These are phyloP conservation scores for Zychaea mexicana DNA, from an alignment of 371 early-diverging fungal genomes.

Conservation along the genomic window DNA sequence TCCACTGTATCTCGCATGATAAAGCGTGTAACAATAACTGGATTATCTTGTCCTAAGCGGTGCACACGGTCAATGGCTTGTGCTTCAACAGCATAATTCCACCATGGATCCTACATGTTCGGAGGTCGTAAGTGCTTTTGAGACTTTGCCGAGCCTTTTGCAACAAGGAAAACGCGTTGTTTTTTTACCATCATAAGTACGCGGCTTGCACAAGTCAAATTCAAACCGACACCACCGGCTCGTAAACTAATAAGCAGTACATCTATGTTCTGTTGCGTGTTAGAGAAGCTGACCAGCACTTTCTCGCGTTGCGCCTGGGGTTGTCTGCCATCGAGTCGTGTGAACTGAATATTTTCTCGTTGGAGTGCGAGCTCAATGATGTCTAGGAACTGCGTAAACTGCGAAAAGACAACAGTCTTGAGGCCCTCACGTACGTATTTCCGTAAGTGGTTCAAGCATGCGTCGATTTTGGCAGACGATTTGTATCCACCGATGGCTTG, in stretches of 20 bases:
- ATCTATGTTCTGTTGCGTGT: slow-evolving; percentile 30
- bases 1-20: slow-evolving; percentile 62
- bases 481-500: slow-evolving; percentile 55
- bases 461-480: slow-evolving; percentile 66
- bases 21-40: slow-evolving; percentile 63
- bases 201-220: slow-evolving; percentile 79
- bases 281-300: slow-evolving; percentile 59
- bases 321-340: slow-evolving; percentile 74
- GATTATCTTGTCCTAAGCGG: slow-evolving; percentile 75
- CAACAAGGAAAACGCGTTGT: too few species aligned
- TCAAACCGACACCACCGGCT: slow-evolving; percentile 90
- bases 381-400: slow-evolving; percentile 79
- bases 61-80: slow-evolving; percentile 92
- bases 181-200: slow-evolving; percentile 66
- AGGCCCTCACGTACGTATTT: slow-evolving; percentile 28
- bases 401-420: slow-evolving; percentile 83
- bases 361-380: slow-evolving; percentile 62
- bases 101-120: slow-evolving; percentile 88
- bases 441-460: slow-evolving; percentile 52
- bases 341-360: slow-evolving; percentile 52
- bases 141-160: too few species aligned
- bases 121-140: too few species aligned
- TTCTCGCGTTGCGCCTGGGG: slow-evolving; percentile 60
- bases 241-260: slow-evolving; percentile 85
- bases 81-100: slow-evolving; percentile 79